Evolutionary conservation across 192 early-diverging fungal genomes (phyloP), one percentile per base, ranked within the genome.

Genomic region (Linnemannia schmuckeri): DNA sequence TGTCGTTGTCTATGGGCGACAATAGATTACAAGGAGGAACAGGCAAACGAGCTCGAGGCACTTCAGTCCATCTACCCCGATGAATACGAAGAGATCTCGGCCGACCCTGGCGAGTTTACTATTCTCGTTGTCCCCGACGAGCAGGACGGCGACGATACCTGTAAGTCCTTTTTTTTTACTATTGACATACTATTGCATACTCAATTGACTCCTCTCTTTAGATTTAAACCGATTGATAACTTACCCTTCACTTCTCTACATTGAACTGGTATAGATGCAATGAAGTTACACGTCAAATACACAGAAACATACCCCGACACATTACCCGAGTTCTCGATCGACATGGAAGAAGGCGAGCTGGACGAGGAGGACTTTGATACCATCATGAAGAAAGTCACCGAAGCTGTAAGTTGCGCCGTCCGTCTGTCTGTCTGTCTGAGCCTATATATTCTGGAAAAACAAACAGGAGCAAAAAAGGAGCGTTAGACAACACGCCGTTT

Each of bases 31-130:
- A 86, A 89, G 44, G 96, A 95, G 78, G 96, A 97, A 87, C 95
- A 96, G 88, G 89, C 91, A 40, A 94, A 93, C 82, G 96, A 97
- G 79, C 76, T 97, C 52, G 95, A 96, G 77, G 95, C 94, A 30
- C 92, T 97, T 69, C 91, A 95, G 77, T 95, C 94, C 54, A 97
- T 97, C 83, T 97, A 96, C 88, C 93, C 94, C 55, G 94, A 93
- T 76, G 95, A 96, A 85, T 93, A 95, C 57, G 89, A 91, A 81
- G 89, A 93, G 91, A 90, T 88, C 54, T 90, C 88, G 70, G 18
- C 74, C 9, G 76, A 74, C 37, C 83, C 82, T 46, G 88, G 84
- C 79, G 93, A 93, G 84, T 95, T 94, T 76, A 84, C 86, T 33
- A 94, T 96, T 35, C 77, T 75, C 66, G 80, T 95, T 38, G 77